Conservation (phyloP, 805 yeast species). For the Schwanniomyces yamadae region DNA sequence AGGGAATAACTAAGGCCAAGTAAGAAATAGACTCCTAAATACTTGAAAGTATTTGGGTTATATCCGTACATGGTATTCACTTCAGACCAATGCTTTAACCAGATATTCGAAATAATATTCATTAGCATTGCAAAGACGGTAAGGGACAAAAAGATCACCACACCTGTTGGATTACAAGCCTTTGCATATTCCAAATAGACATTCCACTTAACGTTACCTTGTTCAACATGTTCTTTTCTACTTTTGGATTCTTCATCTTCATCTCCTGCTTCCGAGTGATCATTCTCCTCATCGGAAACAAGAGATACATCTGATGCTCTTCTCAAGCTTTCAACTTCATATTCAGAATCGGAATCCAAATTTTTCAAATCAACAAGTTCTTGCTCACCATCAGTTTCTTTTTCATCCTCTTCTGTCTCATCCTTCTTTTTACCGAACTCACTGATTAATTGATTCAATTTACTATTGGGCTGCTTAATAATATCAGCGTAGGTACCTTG, state of each 20-base stretch:
- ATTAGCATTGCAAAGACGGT: slow-evolving; percentile 58
- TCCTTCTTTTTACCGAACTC: slow-evolving; percentile 59
- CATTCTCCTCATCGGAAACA: slow-evolving; percentile 33
- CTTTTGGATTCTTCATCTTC: slow-evolving; percentile 39
- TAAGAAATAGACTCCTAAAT: slow-evolving; percentile 70
- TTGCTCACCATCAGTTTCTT: slow-evolving; percentile 13
- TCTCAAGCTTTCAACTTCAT: slow-evolving; percentile 43
- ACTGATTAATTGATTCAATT: slow-evolving; percentile 51
- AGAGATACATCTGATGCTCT: slow-evolving; percentile 63
- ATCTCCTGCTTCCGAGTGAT: slow-evolving; percentile 26
- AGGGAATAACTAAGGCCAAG: slow-evolving; percentile 68
- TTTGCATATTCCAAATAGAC: slow-evolving; percentile 81
- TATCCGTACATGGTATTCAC: slow-evolving; percentile 65
- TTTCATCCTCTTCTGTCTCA: slow-evolving; percentile 14
- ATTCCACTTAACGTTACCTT: slow-evolving; percentile 89
- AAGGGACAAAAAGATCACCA: slow-evolving; percentile 53
- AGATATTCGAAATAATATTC: slow-evolving; percentile 71
- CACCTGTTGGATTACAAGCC: slow-evolving; percentile 77
- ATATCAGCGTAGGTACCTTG: slow-evolving; percentile 61
- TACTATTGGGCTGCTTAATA: slow-evolving; percentile 43
- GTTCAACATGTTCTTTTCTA: slow-evolving; percentile 78
- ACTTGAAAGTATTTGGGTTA: slow-evolving; percentile 72
- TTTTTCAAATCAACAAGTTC: slow-evolving; percentile 23
- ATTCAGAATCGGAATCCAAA: slow-evolving; percentile 30
- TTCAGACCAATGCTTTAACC: slow-evolving; percentile 99